Evolutionary conservation across 257 asterid species (phyloP).

Genomic region (Apocynum venetum): DNA sequence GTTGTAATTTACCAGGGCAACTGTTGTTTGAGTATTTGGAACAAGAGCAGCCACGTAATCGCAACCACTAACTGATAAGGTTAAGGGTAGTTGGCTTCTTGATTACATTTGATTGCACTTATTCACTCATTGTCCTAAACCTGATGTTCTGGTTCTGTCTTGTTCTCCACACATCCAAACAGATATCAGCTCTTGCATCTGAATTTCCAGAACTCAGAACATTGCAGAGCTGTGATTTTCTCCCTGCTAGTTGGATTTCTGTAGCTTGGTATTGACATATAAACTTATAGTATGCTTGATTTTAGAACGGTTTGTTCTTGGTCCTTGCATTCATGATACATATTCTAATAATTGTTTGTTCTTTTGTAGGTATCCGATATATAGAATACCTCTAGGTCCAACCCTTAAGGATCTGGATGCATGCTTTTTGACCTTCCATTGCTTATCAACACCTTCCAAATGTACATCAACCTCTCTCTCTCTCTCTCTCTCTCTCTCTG

Average conservation of each 20-base stretch:
- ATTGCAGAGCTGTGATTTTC: conserved; percentile 73
- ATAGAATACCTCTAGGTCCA: conserved; percentile 41
- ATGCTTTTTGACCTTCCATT: conserved; percentile 36
- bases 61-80: conserved; percentile 70
- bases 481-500: too few species aligned
- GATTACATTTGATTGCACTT: conserved; percentile 7
- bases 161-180: conserved; percentile 21
- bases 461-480: conserved; percentile 36
- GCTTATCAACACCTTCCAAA: conserved; percentile 53
- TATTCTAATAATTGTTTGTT: not conserved
- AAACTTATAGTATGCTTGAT: not conserved
- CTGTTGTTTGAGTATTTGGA: conserved; percentile 62
- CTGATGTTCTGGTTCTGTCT: conserved; percentile 12
- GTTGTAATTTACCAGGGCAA: conserved; percentile 28
- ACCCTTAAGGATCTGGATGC: conserved; percentile 35
- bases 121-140: conserved; percentile 17
- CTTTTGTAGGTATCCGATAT: conserved; percentile 55
- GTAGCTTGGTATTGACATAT: conserved; percentile 65
- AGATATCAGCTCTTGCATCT: conserved; percentile 61
- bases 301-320: conserved; percentile 9
- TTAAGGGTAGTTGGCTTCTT: conserved; percentile 15
- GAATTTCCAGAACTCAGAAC: conserved; percentile 56
- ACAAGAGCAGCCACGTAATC: conserved; percentile 54
- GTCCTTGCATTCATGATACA: not conserved
- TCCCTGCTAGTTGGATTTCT: conserved; percentile 80